Evolutionary conservation across 371 early-diverging fungal species (phyloP).

Genomic region (Mucor indicus): DNA sequence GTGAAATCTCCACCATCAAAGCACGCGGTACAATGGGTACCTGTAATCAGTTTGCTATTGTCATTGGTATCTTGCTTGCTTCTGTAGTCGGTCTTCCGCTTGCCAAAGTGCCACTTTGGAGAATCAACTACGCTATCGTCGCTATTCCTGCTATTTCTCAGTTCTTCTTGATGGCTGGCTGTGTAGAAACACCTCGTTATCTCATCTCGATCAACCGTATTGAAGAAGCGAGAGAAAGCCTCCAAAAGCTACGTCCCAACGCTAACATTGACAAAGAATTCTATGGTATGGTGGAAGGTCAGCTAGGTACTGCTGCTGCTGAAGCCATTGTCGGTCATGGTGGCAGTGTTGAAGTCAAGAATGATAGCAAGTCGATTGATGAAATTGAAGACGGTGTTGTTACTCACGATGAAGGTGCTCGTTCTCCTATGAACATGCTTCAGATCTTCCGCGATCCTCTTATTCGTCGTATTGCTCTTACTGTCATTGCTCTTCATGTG

Average conservation of each 20-base stretch:
- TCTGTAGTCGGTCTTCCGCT: slow-evolving; percentile 61
- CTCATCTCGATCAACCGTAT: slow-evolving; percentile 55
- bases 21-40: slow-evolving; percentile 71
- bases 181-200: slow-evolving; percentile 78
- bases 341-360: slow-evolving; percentile 19
- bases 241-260: slow-evolving; percentile 54
- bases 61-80: slow-evolving; percentile 70
- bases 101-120: slow-evolving; percentile 64
- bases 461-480: slow-evolving; percentile 56
- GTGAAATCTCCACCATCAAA: slow-evolving; percentile 72
- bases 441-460: slow-evolving; percentile 44
- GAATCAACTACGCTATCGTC: slow-evolving; percentile 60
- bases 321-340: slow-evolving; percentile 35
- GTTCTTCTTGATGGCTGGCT: slow-evolving; percentile 58
- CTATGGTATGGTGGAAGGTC: slow-evolving; percentile 49
- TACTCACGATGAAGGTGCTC: background rate
- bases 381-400: slow-evolving; percentile 31
- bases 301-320: slow-evolving; percentile 27
- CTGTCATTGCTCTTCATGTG: slow-evolving; percentile 42
- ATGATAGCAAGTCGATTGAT: background rate
- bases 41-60: slow-evolving; percentile 80
- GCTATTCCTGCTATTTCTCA: slow-evolving; percentile 72
- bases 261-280: slow-evolving; percentile 55
- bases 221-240: slow-evolving; percentile 52
- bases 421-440: slow-evolving; percentile 24